Evolutionary conservation across 116 monocot genomes (phyloP).

Genomic region (Trichopus zeylanicus): DNA sequence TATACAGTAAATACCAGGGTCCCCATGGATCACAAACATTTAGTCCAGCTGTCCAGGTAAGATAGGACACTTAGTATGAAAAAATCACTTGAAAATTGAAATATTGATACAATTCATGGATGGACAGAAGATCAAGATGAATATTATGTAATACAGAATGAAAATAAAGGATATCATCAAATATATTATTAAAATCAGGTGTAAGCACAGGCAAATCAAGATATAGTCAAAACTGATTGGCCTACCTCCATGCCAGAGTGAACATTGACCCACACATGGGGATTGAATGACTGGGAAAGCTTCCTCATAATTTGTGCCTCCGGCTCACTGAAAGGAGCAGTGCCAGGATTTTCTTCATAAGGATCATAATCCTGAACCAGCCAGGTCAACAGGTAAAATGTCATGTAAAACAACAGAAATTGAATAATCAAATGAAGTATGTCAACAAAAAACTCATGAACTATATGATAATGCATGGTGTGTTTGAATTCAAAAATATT

Average conservation of each 20-base stretch:
- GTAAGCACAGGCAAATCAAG: too few relatives aligned
- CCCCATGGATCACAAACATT: background rate
- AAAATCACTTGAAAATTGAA: too few relatives aligned
- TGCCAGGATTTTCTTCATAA: slow-evolving; percentile 95
- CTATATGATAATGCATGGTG: too few relatives aligned
- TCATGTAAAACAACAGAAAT: background rate
- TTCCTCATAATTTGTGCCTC: slow-evolving; percentile 88
- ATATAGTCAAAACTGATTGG: slow-evolving; percentile 5
- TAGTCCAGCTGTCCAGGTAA: too few relatives aligned
- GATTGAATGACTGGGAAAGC: slow-evolving; percentile 63
- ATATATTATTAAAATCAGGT: too few relatives aligned
- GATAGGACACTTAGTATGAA: too few relatives aligned
- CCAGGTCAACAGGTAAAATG: background rate
- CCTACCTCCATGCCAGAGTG: slow-evolving; percentile 99
- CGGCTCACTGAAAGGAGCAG: slow-evolving; percentile 91
- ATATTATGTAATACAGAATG: background rate
- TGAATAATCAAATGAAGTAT: background rate
- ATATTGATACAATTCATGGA: too few relatives aligned
- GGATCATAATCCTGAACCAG: slow-evolving; percentile 82
- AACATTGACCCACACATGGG: slow-evolving; percentile 97
- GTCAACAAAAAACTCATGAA: background rate
- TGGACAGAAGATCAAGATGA: background rate
- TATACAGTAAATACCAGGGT: background rate
- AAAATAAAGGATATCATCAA: too few relatives aligned
- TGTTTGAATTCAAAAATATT: too few relatives aligned